Evolutionary conservation across 148 eudicot species (phyloP).

Genomic region (Rhododendron williamsianum): DNA sequence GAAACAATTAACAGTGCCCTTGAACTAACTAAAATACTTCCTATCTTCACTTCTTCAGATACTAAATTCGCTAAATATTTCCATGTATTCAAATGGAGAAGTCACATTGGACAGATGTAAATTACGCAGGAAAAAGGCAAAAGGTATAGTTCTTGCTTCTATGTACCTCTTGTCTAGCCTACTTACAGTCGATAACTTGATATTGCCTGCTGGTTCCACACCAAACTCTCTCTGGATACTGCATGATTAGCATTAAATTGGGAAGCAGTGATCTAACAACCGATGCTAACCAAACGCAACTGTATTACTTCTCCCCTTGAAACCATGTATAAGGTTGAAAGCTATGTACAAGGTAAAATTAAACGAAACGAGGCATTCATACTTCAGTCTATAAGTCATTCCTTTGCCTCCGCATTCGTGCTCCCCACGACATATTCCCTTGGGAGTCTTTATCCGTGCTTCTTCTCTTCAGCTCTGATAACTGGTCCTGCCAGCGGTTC

Average conservation of each 20-base stretch:
- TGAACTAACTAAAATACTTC: neutral
- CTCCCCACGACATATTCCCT: conserved; percentile 72
- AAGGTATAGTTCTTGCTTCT: neutral
- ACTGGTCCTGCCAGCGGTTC: conserved; percentile 67
- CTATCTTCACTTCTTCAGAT: neutral
- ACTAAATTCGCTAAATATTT: neutral
- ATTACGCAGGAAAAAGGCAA: neutral
- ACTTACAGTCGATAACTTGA: neutral
- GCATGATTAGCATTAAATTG: neutral
- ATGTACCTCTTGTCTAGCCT: neutral
- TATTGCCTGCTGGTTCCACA: neutral
- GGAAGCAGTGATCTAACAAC: neutral
- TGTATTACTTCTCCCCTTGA: neutral
- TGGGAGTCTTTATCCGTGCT: conserved; percentile 48
- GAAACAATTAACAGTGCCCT: neutral
- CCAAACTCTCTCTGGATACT: neutral
- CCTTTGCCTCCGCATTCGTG: conserved; percentile 66
- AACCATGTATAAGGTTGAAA: neutral
- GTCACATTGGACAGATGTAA: neutral
- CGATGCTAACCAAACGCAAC: neutral
- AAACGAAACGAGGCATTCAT: neutral
- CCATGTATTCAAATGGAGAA: neutral
- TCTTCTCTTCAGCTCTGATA: conserved; percentile 67
- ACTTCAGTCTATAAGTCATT: conserved; percentile 27
- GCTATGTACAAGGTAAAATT: conserved; percentile 7